Evolutionary conservation across 164 flowering plant genomes (phyloP).

Genomic region (Aristolochia fimbriata): DNA sequence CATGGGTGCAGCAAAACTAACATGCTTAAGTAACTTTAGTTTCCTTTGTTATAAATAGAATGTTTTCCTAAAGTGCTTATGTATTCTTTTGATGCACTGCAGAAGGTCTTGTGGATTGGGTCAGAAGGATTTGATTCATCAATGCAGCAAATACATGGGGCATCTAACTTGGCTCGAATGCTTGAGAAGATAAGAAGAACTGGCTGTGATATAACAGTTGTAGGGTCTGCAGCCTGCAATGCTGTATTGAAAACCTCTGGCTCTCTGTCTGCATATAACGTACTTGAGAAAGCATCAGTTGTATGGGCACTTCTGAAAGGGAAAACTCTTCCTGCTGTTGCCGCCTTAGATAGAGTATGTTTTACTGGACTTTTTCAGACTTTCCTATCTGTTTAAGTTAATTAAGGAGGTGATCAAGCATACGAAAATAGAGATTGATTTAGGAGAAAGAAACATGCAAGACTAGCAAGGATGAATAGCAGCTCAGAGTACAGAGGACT

Average conservation of each 20-base stretch:
- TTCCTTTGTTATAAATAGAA: background rate
- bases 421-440: too few relatives aligned
- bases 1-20: too few relatives aligned
- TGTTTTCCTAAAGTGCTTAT: background rate
- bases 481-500: too few relatives aligned
- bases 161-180: constrained; percentile 37
- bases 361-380: background rate
- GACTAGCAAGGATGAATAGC: too few relatives aligned
- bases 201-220: constrained; percentile 45
- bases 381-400: background rate
- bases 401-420: too few relatives aligned
- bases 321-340: constrained; percentile 61
- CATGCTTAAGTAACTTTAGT: background rate
- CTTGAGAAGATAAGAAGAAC: constrained; percentile 31
- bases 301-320: constrained; percentile 75
- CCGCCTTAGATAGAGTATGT: constrained; percentile 76
- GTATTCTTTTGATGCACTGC: background rate
- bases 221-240: constrained; percentile 50
- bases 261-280: constrained; percentile 18
- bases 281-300: constrained; percentile 52
- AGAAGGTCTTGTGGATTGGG: constrained; percentile 83
- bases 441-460: too few relatives aligned
- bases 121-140: constrained; percentile 39
- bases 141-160: constrained; percentile 20
- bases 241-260: constrained; percentile 21